phyloP scores from a whole-genome alignment of 345 rosid genomes.

The Moringa oleifera region DNA sequence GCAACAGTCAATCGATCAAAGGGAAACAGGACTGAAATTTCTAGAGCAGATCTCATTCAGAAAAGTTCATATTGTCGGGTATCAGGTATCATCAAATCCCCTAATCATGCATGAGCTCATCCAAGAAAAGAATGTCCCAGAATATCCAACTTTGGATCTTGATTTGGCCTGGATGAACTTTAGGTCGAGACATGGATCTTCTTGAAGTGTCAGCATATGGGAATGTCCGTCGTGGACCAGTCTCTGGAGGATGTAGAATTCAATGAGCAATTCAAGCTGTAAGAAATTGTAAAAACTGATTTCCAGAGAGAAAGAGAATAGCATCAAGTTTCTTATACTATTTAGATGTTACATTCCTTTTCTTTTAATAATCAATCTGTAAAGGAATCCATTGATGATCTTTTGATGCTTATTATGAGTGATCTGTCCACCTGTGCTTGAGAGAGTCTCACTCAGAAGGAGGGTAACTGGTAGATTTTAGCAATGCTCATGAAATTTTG shows the following conservation, averaged over 20 bases:
- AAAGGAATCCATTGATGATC: background rate
- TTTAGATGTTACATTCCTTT: background rate
- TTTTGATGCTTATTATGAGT: background rate
- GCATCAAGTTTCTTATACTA: background rate
- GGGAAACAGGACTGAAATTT: constrained; percentile 75
- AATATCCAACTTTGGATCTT: constrained; percentile 11
- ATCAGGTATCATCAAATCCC: constrained; percentile 45
- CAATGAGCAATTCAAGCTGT: constrained; percentile 38
- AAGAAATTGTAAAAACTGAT: background rate
- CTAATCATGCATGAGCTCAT: background rate
- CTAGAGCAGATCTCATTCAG: constrained; percentile 77
- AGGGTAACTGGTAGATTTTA: background rate
- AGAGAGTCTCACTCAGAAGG: too few relatives aligned
- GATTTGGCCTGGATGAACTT: constrained; percentile 10
- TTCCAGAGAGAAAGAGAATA: background rate
- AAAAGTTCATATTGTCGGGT: constrained; percentile 90
- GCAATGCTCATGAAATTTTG: too few relatives aligned
- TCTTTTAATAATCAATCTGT: background rate
- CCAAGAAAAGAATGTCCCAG: constrained; percentile 3
- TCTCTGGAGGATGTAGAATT: constrained; percentile 77
- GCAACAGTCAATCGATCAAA: constrained; percentile 86
- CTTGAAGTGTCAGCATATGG: constrained; percentile 87
- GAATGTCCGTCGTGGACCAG: constrained; percentile 54
- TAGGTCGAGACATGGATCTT: constrained; percentile 92
- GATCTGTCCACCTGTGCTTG: too few relatives aligned